Evolutionary conservation across 768 basidiomycete species (phyloP).

Genomic region (Collybia mongolica): DNA sequence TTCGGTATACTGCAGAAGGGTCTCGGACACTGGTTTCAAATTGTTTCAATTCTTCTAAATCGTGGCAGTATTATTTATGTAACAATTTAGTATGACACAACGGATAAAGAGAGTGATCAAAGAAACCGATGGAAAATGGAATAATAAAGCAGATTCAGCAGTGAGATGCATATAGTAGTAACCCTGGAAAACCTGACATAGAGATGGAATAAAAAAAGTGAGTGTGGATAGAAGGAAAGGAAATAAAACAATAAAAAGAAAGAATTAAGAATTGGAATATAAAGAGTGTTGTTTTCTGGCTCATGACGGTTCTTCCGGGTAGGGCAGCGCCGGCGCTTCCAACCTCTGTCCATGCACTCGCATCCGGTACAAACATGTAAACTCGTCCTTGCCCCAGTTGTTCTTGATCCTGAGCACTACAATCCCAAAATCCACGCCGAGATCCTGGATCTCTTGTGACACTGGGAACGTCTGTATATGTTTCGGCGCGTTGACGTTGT

Average conservation of each 20-base stretch:
- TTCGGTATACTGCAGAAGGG: neutral
- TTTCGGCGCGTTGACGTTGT: constrained; percentile 53
- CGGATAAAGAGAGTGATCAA: constrained; percentile 8
- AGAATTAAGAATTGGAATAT: neutral
- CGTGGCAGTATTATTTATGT: neutral
- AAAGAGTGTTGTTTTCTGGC: constrained; percentile 3
- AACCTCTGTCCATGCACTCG: constrained; percentile 71
- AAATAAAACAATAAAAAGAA: constrained; percentile 9
- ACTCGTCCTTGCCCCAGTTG: constrained; percentile 86
- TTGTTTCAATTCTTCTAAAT: neutral
- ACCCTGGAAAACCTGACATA: no score
- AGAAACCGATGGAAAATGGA: neutral
- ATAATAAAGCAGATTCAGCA: neutral
- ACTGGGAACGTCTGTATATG: constrained; percentile 85
- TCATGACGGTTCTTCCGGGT: constrained; percentile 23
- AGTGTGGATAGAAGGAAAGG: constrained; percentile 1
- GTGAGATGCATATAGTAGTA: neutral
- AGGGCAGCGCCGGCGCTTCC: constrained; percentile 37
- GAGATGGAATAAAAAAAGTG: neutral
- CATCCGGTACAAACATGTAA: constrained; percentile 87
- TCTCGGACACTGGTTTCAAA: neutral
- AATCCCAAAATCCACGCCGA: constrained; percentile 82
- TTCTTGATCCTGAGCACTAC: constrained; percentile 76
- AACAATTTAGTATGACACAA: neutral
- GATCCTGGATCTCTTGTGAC: constrained; percentile 57